phyloP scores from a whole-genome alignment of 305 asterid species.

The Rubia tinctorum region DNA sequence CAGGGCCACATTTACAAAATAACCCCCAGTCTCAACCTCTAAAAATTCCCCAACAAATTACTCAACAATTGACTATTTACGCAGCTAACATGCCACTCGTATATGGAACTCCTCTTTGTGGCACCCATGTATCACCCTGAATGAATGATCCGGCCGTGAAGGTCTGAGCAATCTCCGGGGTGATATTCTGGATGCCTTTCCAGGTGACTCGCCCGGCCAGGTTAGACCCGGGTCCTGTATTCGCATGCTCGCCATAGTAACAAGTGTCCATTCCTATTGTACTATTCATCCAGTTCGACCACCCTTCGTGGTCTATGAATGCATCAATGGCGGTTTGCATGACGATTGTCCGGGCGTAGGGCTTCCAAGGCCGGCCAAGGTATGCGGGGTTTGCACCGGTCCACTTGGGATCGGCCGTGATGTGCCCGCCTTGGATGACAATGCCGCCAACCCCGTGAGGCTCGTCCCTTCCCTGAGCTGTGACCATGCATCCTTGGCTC shows the following conservation, averaged over 20 bases:
- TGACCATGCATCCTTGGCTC: slow-evolving; percentile 31
- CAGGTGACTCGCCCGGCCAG: slow-evolving; percentile 28
- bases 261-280: slow-evolving; percentile 30
- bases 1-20: no score
- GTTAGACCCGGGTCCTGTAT: slow-evolving; percentile 39
- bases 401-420: slow-evolving; percentile 26
- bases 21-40: no score
- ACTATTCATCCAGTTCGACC: slow-evolving; percentile 32
- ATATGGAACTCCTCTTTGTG: slow-evolving; percentile 29
- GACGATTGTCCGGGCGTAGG: slow-evolving; percentile 34
- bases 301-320: slow-evolving; percentile 39
- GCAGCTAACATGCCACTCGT: slow-evolving; percentile 21
- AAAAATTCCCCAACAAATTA: no score
- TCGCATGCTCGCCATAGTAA: slow-evolving; percentile 36
- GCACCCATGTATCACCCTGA: slow-evolving; percentile 35
- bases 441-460: slow-evolving; percentile 25
- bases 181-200: slow-evolving; percentile 28
- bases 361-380: slow-evolving; percentile 50
- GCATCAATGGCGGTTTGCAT: slow-evolving; percentile 34
- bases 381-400: slow-evolving; percentile 19
- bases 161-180: slow-evolving; percentile 22
- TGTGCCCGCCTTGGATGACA: slow-evolving; percentile 34
- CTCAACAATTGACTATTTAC: not conserved
- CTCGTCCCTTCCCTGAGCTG: slow-evolving; percentile 39
- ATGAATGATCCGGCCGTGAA: slow-evolving; percentile 31